A percentile compares a stretch with the other conserved stretches of the same genome.
These are phyloP conservation scores for Solanum hybrid DNA, from an alignment of 305 asterid genomes.

Conservation along the genomic window DNA sequence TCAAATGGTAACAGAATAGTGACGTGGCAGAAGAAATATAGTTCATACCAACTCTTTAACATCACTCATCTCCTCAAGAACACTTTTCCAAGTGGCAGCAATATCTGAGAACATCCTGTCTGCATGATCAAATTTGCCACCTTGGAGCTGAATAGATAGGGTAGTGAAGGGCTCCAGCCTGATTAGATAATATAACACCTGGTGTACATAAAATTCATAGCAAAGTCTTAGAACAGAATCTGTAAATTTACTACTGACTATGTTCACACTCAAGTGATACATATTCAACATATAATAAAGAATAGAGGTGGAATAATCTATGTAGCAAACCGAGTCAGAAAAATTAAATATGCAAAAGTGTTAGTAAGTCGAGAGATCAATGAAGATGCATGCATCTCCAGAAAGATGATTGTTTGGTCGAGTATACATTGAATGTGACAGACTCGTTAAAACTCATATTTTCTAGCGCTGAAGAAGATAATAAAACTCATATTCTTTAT, in stretches of 20 bases:
- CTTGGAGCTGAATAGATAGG: slow-evolving; percentile 94
- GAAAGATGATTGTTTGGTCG: neutral
- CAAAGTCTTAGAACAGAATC: neutral
- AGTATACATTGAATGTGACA: neutral
- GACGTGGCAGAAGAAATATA: neutral
- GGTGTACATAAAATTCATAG: slow-evolving; percentile 22
- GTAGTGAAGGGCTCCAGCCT: slow-evolving; percentile 98
- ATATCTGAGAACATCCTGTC: slow-evolving; percentile 96
- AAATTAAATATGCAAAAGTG: neutral
- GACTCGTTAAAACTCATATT: neutral
- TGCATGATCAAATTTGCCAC: slow-evolving; percentile 98
- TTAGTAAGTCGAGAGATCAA: neutral
- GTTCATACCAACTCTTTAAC: slow-evolving; percentile 82
- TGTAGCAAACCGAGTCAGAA: neutral
- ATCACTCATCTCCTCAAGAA: slow-evolving; percentile 98
- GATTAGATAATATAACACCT: slow-evolving; percentile 90
- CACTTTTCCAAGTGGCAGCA: slow-evolving; percentile 92
- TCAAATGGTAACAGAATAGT: neutral
- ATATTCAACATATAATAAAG: neutral
- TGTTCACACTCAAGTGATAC: neutral
- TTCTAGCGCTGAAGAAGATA: neutral
- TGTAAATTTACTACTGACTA: neutral
- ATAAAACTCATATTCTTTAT: neutral
- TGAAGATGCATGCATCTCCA: neutral
- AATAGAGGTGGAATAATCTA: neutral